Evolutionary conservation across 2,329 filamentous ascomycete species (phyloP).

Genomic region (Ophiostoma sp.): DNA sequence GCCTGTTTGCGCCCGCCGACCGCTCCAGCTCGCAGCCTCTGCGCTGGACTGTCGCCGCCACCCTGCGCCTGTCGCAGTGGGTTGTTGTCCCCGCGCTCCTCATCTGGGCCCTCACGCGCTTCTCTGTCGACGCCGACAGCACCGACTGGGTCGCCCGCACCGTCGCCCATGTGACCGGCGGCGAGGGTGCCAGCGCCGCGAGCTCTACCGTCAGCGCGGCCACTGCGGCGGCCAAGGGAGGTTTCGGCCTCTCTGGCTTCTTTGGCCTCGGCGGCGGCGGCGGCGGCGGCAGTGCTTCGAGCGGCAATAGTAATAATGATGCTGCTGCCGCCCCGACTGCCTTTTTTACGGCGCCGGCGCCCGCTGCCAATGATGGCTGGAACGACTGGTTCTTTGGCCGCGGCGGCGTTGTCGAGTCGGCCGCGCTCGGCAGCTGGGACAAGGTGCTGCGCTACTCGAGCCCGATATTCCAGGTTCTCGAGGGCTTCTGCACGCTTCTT

Average conservation of each 20-base stretch:
- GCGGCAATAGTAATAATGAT: not conserved
- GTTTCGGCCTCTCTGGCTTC: conserved; percentile 20
- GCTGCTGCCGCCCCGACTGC: not conserved
- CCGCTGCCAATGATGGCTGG: conserved; percentile 55
- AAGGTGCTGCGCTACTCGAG: conserved; percentile 83
- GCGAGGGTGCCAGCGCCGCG: conserved; percentile 10
- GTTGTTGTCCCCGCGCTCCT: conserved; percentile 77
- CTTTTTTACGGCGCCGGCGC: conserved; percentile 33
- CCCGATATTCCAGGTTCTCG: conserved; percentile 86
- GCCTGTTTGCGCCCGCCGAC: conserved; percentile 56
- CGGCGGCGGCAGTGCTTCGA: not conserved
- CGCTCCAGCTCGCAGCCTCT: conserved; percentile 54
- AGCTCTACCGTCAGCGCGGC: conserved; percentile 12
- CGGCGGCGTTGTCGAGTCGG: conserved; percentile 71
- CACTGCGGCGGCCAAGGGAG: not conserved
- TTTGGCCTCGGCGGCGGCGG: conserved; percentile 18
- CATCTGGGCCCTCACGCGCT: conserved; percentile 93
- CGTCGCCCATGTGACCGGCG: conserved; percentile 26
- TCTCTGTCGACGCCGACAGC: conserved; percentile 76
- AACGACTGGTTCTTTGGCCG: conserved; percentile 85
- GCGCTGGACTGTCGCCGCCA: conserved; percentile 62
- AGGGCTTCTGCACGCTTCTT: conserved; percentile 92
- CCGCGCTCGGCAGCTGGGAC: conserved; percentile 83
- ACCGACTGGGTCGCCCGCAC: conserved; percentile 30
- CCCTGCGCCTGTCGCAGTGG: conserved; percentile 76